phyloP scores from a whole-genome alignment of 1,139 yeast genomes.

The Pneumocystis sp. region DNA sequence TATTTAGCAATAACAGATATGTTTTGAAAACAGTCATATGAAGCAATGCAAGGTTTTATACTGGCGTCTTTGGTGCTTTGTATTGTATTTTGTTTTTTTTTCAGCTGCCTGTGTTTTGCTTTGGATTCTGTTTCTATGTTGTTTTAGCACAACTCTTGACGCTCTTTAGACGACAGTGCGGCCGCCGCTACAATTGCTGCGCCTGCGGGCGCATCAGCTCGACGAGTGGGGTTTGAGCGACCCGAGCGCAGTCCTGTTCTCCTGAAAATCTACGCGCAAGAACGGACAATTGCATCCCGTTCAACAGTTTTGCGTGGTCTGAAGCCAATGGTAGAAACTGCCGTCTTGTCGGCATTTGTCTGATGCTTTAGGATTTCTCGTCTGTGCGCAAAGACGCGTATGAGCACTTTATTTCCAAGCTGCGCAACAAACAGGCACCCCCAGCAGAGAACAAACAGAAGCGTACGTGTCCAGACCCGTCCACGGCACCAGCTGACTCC shows the following conservation, averaged over 20 bases:
- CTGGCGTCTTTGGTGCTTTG: too few relatives aligned
- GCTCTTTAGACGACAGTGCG: not conserved
- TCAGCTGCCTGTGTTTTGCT: too few relatives aligned
- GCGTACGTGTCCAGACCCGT: not conserved
- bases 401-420: constrained; percentile 7
- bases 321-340: constrained; percentile 58
- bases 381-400: constrained; percentile 18
- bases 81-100: too few relatives aligned
- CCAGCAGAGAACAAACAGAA: not conserved
- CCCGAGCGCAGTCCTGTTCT: constrained; percentile 9
- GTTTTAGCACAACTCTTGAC: too few relatives aligned
- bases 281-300: constrained; percentile 31
- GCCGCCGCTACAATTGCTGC: constrained; percentile 7
- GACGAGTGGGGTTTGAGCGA: not conserved
- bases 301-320: constrained; percentile 37
- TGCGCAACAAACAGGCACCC: constrained; percentile 1
- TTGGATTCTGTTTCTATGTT: too few relatives aligned
- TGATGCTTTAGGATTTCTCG: constrained; percentile 31
- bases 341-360: constrained; percentile 73
- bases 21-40: not conserved
- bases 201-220: constrained; percentile 12
- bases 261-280: constrained; percentile 23
- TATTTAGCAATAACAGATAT: not conserved
- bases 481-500: not conserved
- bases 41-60: constrained; percentile 1